Evolutionary conservation across 2,329 filamentous ascomycete species (phyloP), one percentile per base, ranked within the genome.

Genomic region (Fusarium sp.): DNA sequence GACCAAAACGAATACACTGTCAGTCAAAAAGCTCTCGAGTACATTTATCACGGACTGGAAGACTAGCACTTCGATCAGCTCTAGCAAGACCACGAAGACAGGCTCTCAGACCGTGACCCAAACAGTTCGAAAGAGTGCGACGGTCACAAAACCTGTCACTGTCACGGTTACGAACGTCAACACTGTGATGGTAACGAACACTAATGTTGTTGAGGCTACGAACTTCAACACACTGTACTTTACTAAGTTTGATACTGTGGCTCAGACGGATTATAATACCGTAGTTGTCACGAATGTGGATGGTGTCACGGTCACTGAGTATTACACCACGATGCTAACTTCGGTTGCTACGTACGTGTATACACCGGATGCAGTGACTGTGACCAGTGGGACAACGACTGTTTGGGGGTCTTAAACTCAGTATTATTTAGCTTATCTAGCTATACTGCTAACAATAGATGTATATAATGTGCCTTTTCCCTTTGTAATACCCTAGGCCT

Each of bases 381-480:
- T 36, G 7, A 63, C 35, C 1, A n/a, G 42, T 9, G 54, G 61
- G 18, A 60, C 42, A 15, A 60, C 42, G 3, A 48, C 61, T 5
- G 5, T 60, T 1, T 48, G n/a, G 48, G 26, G 42, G 0, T 45
- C 42, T 26, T 42, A 1, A 35, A 32, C 13, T 14, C 10, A 8
- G 10, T 8, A 8, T 8, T 8, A 8, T 30, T 10, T 30, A 3
- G 6, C n/a, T n/a, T n/a, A n/a, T n/a, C n/a, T n/a, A n/a, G n/a
- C n/a, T n/a, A n/a, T n/a, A n/a, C n/a, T n/a, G n/a, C n/a, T n/a
- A n/a, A n/a, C n/a, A n/a, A n/a, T n/a, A n/a, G n/a, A n/a, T n/a
- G n/a, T n/a, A n/a, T n/a, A n/a, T n/a, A n/a, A n/a, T n/a, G n/a
- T n/a, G n/a, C n/a, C n/a, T n/a, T n/a, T n/a, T n/a, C n/a, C n/a